Conservation (phyloP, 257 asterid species). For the Nicotiana knightiana region DNA sequence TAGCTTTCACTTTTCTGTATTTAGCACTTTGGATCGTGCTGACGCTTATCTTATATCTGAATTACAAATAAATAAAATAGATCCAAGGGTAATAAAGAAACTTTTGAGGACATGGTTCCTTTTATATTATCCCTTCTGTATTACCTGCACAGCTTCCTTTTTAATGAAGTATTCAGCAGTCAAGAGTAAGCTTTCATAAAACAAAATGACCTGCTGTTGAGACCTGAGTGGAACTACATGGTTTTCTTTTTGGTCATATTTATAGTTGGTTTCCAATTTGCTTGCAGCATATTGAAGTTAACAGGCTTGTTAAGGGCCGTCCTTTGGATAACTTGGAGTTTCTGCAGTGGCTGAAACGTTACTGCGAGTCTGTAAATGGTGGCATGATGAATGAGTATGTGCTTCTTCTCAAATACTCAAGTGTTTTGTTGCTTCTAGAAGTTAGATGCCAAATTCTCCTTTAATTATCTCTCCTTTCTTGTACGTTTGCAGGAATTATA, state of each 20-base stretch:
- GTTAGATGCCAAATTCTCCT: background rate
- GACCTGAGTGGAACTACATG: background rate
- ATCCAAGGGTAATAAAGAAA: no score
- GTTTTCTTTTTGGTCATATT: background rate
- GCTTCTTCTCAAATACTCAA: conserved; percentile 12
- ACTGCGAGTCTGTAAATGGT: conserved; percentile 82
- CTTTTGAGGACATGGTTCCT: background rate
- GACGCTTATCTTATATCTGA: background rate
- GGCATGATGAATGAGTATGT: conserved; percentile 79
- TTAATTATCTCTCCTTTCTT: conserved; percentile 8
- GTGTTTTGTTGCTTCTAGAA: background rate
- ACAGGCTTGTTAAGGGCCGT: conserved; percentile 82
- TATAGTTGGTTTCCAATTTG: background rate
- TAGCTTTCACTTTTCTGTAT: background rate
- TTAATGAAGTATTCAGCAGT: background rate
- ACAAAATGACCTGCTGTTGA: background rate
- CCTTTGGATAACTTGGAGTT: conserved; percentile 95
- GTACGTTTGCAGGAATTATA: conserved; percentile 53
- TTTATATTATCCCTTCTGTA: background rate
- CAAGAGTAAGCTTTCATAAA: background rate
- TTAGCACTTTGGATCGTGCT: background rate
- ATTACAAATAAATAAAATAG: background rate
- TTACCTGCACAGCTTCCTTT: background rate
- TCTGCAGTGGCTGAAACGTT: conserved; percentile 90
- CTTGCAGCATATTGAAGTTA: conserved; percentile 89